phyloP scores from a whole-genome alignment of 768 basidiomycete genomes.

The Termitomyces sp. region DNA sequence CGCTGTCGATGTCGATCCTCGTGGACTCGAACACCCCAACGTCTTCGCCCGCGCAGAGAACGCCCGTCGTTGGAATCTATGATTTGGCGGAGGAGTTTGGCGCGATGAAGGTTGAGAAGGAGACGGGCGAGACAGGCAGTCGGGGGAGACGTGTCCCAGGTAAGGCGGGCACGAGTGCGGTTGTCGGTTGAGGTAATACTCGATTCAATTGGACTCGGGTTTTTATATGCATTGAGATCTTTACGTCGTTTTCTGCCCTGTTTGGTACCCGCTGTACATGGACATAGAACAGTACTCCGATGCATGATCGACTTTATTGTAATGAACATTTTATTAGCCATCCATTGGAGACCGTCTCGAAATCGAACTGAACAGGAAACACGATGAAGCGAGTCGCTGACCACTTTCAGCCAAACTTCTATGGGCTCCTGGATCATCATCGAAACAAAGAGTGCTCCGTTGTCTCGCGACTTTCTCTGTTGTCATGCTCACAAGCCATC shows the following conservation, averaged over 20 bases:
- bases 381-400: too few species aligned
- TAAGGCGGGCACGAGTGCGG: neutral
- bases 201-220: neutral
- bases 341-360: too few species aligned
- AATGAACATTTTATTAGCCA: too few species aligned
- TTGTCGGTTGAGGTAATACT: neutral
- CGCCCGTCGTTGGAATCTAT: conserved; percentile 13
- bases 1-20: neutral
- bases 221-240: neutral
- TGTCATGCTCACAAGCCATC: too few species aligned
- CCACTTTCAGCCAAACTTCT: too few species aligned
- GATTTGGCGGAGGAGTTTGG: conserved; percentile 37
- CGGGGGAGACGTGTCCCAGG: neutral
- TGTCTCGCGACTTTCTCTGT: too few species aligned
- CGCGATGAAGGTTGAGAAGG: conserved; percentile 23
- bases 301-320: too few species aligned
- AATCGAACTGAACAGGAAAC: too few species aligned
- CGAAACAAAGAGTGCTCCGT: too few species aligned
- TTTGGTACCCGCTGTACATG: neutral
- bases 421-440: too few species aligned
- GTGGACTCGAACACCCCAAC: neutral
- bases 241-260: neutral
- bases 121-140: neutral
- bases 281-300: too few species aligned
- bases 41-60: neutral